Conservation (phyloP, 305 asterid species). For the Nicotiana rustica region DNA sequence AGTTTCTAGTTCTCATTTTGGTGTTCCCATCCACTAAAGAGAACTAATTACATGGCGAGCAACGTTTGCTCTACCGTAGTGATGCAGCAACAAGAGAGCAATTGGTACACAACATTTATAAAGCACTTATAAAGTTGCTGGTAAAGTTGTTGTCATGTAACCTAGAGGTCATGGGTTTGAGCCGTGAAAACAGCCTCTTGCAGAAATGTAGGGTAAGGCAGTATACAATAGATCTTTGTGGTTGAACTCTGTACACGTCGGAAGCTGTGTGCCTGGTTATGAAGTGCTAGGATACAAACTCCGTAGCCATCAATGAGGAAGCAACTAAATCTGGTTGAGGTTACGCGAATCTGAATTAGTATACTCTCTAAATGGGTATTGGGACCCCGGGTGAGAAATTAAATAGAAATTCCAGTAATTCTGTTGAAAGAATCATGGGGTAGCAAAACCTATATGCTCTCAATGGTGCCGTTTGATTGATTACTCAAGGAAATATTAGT, state of each 20-base stretch:
- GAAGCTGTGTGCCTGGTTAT: too few relatives aligned
- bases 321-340: background rate
- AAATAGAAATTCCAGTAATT: background rate
- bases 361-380: too few relatives aligned
- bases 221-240: too few relatives aligned
- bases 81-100: background rate
- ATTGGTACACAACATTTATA: background rate
- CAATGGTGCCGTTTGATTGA: background rate
- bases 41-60: background rate
- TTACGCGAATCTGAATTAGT: too few relatives aligned
- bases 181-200: too few relatives aligned
- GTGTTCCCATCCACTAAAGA: background rate
- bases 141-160: too few relatives aligned
- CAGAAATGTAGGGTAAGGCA: too few relatives aligned
- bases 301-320: background rate
- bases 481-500: background rate
- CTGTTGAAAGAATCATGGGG: background rate
- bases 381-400: too few relatives aligned
- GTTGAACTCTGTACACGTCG: too few relatives aligned
- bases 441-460: background rate
- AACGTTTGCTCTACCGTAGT: background rate
- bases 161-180: too few relatives aligned
- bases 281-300: too few relatives aligned
- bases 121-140: background rate
- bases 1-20: conserved; percentile 22